Percentiles rank a stretch among this genome's conserved stretches.
Conservation (phyloP, 1,284 basidiomycete species). For the Gyrodon tennesseensis region DNA sequence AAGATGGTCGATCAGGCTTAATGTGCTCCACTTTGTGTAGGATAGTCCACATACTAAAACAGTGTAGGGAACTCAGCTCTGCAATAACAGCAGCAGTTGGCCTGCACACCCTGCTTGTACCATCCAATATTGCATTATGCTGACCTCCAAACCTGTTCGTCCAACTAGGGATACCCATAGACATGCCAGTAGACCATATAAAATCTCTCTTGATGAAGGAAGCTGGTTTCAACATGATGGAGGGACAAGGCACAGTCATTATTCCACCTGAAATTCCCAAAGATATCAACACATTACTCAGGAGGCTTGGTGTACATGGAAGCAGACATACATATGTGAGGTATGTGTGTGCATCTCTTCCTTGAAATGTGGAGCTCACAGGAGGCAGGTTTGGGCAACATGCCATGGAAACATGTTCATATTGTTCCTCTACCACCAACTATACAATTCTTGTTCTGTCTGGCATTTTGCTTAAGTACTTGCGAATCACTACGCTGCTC, state of each 20-base stretch:
- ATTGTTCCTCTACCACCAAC: constrained; percentile 60
- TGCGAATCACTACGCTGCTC: constrained; percentile 56
- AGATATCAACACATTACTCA: constrained; percentile 56
- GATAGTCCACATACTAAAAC: constrained; percentile 6
- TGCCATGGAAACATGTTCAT: constrained; percentile 59
- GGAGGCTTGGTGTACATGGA: constrained; percentile 59
- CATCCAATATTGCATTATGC: constrained; percentile 52
- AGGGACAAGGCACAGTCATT: constrained; percentile 19
- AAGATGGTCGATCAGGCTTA: constrained; percentile 6
- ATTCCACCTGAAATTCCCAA: constrained; percentile 46
- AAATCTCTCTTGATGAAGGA: constrained; percentile 49
- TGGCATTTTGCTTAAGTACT: constrained; percentile 57
- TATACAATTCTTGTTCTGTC: constrained; percentile 61
- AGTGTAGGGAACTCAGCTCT: constrained; percentile 5
- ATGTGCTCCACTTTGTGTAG: constrained; percentile 20
- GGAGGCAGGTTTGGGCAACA: constrained; percentile 62
- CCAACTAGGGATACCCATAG: constrained; percentile 56
- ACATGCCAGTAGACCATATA: constrained; percentile 55
- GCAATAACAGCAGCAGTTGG: constrained; percentile 44
- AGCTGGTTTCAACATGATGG: constrained; percentile 23
- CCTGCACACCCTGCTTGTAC: constrained; percentile 57
- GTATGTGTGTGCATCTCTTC: constrained; percentile 43
- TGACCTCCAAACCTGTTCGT: constrained; percentile 66
- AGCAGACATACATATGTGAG: constrained; percentile 60
- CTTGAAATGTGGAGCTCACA: constrained; percentile 10